phyloP scores from a whole-genome alignment of 2,329 filamentous ascomycete species.

The Trichophaea hybrida region DNA sequence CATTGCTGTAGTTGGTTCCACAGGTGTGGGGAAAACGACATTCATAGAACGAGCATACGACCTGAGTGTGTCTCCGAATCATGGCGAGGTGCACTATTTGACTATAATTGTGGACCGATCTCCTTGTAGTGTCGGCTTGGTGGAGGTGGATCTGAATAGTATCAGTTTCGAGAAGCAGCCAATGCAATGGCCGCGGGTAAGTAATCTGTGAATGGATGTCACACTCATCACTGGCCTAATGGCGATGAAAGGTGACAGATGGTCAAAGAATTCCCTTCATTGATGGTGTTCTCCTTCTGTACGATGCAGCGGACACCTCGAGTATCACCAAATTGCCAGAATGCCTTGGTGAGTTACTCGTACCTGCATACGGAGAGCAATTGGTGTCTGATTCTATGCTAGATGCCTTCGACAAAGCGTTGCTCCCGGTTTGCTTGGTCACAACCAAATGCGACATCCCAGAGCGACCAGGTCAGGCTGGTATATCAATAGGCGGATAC shows the following conservation, averaged over 20 bases:
- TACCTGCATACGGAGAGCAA: neutral
- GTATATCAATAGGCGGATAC: constrained; percentile 40
- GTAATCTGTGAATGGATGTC: neutral
- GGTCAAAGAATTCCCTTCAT: constrained; percentile 59
- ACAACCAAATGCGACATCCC: constrained; percentile 81
- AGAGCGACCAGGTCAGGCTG: constrained; percentile 51
- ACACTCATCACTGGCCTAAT: neutral
- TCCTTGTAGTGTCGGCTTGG: constrained; percentile 44
- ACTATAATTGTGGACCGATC: constrained; percentile 45
- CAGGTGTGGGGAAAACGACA: constrained; percentile 53
- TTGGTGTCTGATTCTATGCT: neutral
- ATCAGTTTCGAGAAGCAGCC: constrained; percentile 47
- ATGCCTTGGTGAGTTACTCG: constrained; percentile 54
- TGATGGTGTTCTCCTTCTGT: constrained; percentile 72
- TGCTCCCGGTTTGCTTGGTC: constrained; percentile 64
- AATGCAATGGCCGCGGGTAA: constrained; percentile 35
- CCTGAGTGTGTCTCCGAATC: constrained; percentile 39
- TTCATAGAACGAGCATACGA: constrained; percentile 51
- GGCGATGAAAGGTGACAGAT: constrained; percentile 31
- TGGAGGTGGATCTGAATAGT: constrained; percentile 52
- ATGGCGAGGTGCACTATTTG: constrained; percentile 38
- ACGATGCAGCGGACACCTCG: constrained; percentile 68
- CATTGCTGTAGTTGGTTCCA: constrained; percentile 51
- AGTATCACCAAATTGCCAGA: constrained; percentile 61
- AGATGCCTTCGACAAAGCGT: constrained; percentile 61